Base-by-base conservation (phyloP, 805 yeast genomes). In the Tetrapisispora iriomotensis region DNA sequence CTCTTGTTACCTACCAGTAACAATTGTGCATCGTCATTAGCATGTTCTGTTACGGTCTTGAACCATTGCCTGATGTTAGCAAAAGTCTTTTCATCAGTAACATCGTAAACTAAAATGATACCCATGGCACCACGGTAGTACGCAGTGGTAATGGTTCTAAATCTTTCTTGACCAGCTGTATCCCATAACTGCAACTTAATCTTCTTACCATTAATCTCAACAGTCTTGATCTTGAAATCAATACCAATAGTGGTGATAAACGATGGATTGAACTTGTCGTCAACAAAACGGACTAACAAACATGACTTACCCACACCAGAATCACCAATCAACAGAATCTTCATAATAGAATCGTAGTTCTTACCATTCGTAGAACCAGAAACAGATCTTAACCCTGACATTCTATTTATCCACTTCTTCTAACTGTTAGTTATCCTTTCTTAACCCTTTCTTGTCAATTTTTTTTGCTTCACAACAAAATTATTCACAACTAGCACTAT, bases 201-300 rank as follows among this genome's bases (percentile, higher is more conserved):
- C 48, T 82, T 82, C 65, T 84, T 83, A 39, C 95, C 96, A 47
- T 90, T 90, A 48, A 88, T 74, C 53, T 90, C 96, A 50, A 88
- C 84, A 22, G 96, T 88, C 66, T 96, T 82, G 61, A 92, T 90
- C 69, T 92, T 92, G 74, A 92, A 92, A 64, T 92, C 98, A 54
- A 92, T 92, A 40, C 98, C 98, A 55, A 92, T 92, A 35, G 98
- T 92, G 43, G 97, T 87, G 66, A 92, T 92, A 65, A 90, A 92
- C 17, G 92, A 78, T 5, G 97, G 96, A 54, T 90, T 88, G 70
- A 92, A 92, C 64, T 87, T 88, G 65, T 90, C 96, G 53, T 87
- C 96, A 44, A 90, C 95, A 65, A 90, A 90, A 58, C 97, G 77
- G 47, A 90, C 75, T 53, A 88, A 70, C 44, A 88, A 71, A 70